Percentiles rank a stretch among this genome's conserved stretches.
Conservation (phyloP, 1,139 yeast species). For the Geotrichum phurueaensis region DNA sequence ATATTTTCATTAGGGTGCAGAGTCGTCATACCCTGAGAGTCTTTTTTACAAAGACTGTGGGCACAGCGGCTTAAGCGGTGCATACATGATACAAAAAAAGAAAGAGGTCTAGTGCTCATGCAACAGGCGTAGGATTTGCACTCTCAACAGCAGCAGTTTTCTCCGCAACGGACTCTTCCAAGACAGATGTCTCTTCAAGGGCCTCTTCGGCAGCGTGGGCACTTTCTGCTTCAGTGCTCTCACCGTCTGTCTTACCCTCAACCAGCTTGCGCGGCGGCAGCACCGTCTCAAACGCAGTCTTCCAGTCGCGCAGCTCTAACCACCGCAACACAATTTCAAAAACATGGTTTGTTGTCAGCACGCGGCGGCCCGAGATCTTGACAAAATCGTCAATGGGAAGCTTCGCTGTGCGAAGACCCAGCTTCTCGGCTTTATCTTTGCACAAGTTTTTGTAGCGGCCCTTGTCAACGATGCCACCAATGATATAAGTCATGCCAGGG, state of each 20-base stretch:
- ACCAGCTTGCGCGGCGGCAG: slow-evolving; percentile 72
- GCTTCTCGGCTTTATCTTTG: slow-evolving; percentile 66
- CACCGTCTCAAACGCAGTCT: slow-evolving; percentile 71
- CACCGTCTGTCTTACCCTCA: slow-evolving; percentile 11
- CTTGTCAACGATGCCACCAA: slow-evolving; percentile 96
- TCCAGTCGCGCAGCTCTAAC: slow-evolving; percentile 80
- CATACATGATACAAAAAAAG: not conserved
- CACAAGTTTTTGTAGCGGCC: slow-evolving; percentile 84
- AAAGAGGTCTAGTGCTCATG: not conserved
- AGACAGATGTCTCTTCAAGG: not conserved
- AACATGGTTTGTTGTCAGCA: slow-evolving; percentile 90
- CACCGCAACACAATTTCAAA: slow-evolving; percentile 78
- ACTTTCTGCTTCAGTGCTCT: not conserved
- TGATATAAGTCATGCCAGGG: slow-evolving; percentile 67
- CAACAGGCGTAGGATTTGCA: not conserved
- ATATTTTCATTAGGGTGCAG: not conserved
- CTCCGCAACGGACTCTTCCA: slow-evolving; percentile 3
- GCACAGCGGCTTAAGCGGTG: not conserved
- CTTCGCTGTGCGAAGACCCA: slow-evolving; percentile 68
- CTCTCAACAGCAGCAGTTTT: slow-evolving; percentile 9
- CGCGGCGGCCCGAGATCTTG: slow-evolving; percentile 76
- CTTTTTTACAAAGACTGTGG: not conserved
- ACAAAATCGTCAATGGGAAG: slow-evolving; percentile 86
- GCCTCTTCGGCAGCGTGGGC: not conserved
- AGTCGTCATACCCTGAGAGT: not conserved